Evolutionary conservation across 495 filamentous ascomycete genomes (phyloP).

Genomic region (Aspergillus nidulans): DNA sequence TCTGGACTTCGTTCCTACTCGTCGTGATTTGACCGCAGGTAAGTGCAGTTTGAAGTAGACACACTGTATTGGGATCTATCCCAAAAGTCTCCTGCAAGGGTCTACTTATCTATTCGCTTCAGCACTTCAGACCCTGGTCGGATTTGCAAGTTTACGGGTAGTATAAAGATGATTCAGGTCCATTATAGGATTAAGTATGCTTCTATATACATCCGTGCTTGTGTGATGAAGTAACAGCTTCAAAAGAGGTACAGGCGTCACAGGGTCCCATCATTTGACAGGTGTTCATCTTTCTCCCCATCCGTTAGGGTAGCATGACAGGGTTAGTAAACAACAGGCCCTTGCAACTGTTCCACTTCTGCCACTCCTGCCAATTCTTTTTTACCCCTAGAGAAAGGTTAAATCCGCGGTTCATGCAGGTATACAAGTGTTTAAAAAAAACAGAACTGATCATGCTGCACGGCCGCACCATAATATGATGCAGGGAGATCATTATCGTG

Average conservation of each 20-base stretch:
- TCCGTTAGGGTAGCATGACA: slow-evolving; percentile 9
- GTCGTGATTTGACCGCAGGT: too few species aligned
- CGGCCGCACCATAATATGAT: slow-evolving; percentile 11
- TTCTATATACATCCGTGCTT: slow-evolving; percentile 24
- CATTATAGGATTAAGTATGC: slow-evolving; percentile 9
- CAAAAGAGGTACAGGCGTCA: slow-evolving; percentile 15
- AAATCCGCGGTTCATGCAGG: slow-evolving; percentile 3
- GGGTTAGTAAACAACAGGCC: not conserved
- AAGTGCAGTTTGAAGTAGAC: too few species aligned
- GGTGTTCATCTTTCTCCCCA: not conserved
- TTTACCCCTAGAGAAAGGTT: not conserved
- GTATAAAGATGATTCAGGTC: slow-evolving; percentile 1
- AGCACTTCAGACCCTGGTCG: not conserved
- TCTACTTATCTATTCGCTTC: not conserved
- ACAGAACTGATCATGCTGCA: slow-evolving; percentile 9
- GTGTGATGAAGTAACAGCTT: slow-evolving; percentile 11
- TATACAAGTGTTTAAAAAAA: slow-evolving; percentile 12
- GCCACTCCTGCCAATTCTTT: not conserved
- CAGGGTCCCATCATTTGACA: not conserved
- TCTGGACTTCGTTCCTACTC: not conserved
- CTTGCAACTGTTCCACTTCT: not conserved
- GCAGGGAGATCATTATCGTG: slow-evolving; percentile 9
- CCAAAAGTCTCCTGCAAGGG: not conserved
- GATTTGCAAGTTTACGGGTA: not conserved
- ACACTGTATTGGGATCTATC: not conserved